Conservation (phyloP, 768 basidiomycete species). For the Russula foetens region DNA sequence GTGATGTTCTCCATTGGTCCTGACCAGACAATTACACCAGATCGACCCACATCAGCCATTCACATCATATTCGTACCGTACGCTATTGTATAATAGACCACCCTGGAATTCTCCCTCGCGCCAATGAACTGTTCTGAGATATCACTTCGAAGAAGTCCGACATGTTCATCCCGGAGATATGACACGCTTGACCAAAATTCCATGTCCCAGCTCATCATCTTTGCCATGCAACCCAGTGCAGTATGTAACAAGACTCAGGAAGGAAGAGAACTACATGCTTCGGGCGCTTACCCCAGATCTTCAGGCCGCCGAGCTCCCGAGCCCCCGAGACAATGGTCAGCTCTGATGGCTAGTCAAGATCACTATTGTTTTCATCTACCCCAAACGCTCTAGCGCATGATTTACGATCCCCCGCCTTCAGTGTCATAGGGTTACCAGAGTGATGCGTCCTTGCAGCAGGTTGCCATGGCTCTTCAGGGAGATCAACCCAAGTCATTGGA, state of each 20-base stretch:
- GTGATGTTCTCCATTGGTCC: background rate
- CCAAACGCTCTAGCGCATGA: background rate
- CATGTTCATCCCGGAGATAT: background rate
- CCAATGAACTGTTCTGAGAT: background rate
- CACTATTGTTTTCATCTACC: background rate
- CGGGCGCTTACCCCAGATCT: background rate
- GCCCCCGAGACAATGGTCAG: background rate
- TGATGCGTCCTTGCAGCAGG: background rate
- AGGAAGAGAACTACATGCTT: no score
- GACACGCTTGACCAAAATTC: no score
- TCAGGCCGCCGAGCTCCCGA: background rate
- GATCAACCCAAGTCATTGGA: background rate
- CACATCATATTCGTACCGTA: background rate
- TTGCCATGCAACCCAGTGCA: no score
- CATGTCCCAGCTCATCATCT: no score
- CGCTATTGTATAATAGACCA: slow-evolving; percentile 3
- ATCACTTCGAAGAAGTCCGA: background rate
- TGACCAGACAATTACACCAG: background rate
- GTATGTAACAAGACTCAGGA: no score
- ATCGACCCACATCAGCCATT: background rate
- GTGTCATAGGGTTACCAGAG: background rate
- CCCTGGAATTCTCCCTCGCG: background rate
- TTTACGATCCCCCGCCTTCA: background rate
- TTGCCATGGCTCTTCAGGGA: background rate
- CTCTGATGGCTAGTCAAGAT: no score